Conservation (phyloP, 305 asterid species). For the Stenogyne calaminthoides region DNA sequence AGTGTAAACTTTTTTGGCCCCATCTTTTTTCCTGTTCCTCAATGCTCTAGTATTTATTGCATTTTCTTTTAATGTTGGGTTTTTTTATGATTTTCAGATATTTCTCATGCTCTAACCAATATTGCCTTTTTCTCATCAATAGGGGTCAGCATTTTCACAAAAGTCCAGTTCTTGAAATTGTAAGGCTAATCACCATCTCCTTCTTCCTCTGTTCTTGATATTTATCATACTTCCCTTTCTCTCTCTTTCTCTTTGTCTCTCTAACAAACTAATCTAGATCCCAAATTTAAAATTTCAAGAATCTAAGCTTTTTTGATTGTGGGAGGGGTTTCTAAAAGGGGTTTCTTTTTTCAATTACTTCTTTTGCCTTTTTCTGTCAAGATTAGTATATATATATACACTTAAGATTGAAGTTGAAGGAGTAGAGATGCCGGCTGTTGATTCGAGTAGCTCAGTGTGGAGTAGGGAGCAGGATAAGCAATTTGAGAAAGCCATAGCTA, state of each 20-base stretch:
- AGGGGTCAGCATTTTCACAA: conserved; percentile 48
- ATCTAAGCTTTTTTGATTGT: conserved; percentile 1
- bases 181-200: conserved; percentile 35
- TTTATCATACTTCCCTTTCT: conserved; percentile 32
- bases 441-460: conserved; percentile 68
- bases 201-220: conserved; percentile 34
- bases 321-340: neutral
- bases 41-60: conserved; percentile 37
- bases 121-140: conserved; percentile 35
- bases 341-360: too few relatives aligned
- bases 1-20: conserved; percentile 3
- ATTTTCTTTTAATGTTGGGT: conserved; percentile 18
- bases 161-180: conserved; percentile 42
- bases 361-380: neutral
- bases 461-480: conserved; percentile 84
- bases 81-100: conserved; percentile 62
- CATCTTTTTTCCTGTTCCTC: conserved; percentile 28
- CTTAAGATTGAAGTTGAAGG: conserved; percentile 28
- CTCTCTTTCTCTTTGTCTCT: too few relatives aligned
- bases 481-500: conserved; percentile 80
- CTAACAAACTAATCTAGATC: conserved; percentile 26
- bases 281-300: conserved; percentile 22
- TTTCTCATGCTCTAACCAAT: conserved; percentile 58
- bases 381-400: neutral
- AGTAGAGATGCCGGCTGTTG: conserved; percentile 67